Base-by-base conservation (phyloP, 345 rosid species). In the Lepidium didymum region DNA sequence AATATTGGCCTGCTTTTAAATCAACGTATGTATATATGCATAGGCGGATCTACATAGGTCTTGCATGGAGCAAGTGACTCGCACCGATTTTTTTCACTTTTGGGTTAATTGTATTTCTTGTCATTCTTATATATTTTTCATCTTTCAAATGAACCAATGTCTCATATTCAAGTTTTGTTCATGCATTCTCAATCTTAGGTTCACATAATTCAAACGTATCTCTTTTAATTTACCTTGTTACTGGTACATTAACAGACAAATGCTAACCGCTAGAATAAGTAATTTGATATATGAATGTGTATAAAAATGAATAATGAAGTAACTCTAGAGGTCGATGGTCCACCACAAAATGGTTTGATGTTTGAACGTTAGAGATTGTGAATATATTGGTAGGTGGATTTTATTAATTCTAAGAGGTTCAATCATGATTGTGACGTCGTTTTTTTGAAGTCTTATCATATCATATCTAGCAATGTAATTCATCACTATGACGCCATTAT, bases 401-500 rank as follows among this genome's bases (percentile, higher is more conserved):
- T 47, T 49, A 56, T 47, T 46, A 16, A 57, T 33, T 21, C n/a
- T 15, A 60, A 69, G 54, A 50, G 46, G 58, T 50, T 34, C 53
- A 65, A 21, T 73, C 56, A 65, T 21, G 61, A 73, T 36, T 59
- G 55, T 66, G 67, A 58, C 44, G 67, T 59, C 66, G 67, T 29
- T 59, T 51, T 72, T 53, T 36, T 40, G 44, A 19, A 56, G 27
- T 21, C 38, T 27, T 60, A 42, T 70, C 37, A 35, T 50, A 57
- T 29, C 31, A 12, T 16, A 40, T 51, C 15, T 38, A 40, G 52
- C 61, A 19, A 66, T 51, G 13, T 16, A 51, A 42, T 64, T 42
- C 77, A 59, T 73, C 77, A 66, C 62, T 56, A 42, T 73, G 72
- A 73, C 67, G 72, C 42, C 56, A 66, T 25, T 34, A 29, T 41